Conservation (phyloP, 257 asterid species). For the Cinchona pubescens region DNA sequence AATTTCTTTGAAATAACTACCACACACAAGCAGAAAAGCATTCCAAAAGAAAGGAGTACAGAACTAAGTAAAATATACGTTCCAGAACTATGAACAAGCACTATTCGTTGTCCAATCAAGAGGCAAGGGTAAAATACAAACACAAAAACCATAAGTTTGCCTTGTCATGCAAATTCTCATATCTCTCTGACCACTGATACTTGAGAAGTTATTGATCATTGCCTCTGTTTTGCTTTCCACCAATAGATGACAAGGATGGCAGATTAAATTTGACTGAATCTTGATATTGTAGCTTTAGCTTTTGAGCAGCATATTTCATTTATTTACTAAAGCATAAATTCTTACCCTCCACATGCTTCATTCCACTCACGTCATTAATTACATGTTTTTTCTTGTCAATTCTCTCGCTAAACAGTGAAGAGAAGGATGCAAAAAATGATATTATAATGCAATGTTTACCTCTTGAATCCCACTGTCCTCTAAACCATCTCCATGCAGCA, state of each 20-base stretch:
- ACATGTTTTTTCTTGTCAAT: background rate
- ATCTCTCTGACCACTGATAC: background rate
- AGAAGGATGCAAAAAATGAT: background rate
- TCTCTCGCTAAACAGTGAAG: background rate
- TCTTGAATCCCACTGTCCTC: slow-evolving; percentile 83
- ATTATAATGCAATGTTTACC: slow-evolving; percentile 48
- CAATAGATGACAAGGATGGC: background rate
- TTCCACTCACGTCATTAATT: background rate
- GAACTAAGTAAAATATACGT: background rate
- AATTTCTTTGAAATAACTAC: background rate
- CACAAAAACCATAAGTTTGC: background rate
- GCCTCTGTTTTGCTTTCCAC: background rate
- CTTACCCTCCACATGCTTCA: too few relatives aligned
- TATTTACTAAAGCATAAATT: background rate
- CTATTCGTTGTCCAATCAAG: background rate
- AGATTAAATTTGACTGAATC: background rate
- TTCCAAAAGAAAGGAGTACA: background rate
- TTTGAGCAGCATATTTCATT: background rate
- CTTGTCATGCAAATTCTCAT: background rate
- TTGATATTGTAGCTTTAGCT: background rate
- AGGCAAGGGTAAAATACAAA: background rate
- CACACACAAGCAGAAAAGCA: background rate
- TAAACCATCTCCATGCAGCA: slow-evolving; percentile 82
- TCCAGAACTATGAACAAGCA: background rate
- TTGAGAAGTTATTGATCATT: background rate